Conservation (phyloP, 2,329 filamentous ascomycete genomes). For the Arthrobotrys entomopaga region DNA sequence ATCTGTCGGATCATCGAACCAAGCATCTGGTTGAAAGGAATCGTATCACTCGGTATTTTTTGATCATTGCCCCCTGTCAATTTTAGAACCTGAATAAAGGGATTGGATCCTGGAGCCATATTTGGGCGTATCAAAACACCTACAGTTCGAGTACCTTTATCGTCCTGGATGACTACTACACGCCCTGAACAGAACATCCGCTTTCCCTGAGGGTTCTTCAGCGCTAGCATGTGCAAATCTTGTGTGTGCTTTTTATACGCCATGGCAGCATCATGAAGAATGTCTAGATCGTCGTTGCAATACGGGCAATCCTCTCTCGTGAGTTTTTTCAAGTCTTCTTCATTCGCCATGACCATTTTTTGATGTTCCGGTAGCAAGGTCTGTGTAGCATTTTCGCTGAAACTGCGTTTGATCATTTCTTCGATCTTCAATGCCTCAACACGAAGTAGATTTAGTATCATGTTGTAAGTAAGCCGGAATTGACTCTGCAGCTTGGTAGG, state of each 20-base stretch:
- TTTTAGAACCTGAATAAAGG: slow-evolving; percentile 56
- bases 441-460: slow-evolving; percentile 94
- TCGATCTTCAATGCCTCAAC: slow-evolving; percentile 98
- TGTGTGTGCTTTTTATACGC: slow-evolving; percentile 81
- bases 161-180: slow-evolving; percentile 78
- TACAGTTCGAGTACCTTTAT: slow-evolving; percentile 56
- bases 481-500: slow-evolving; percentile 95
- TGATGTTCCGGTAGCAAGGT: slow-evolving; percentile 93
- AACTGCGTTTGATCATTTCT: slow-evolving; percentile 99
- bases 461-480: slow-evolving; percentile 97
- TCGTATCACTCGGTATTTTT: slow-evolving; percentile 57
- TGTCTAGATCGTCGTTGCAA: slow-evolving; percentile 82
- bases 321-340: slow-evolving; percentile 89
- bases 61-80: slow-evolving; percentile 55
- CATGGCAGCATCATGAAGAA: slow-evolving; percentile 83
- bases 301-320: slow-evolving; percentile 83
- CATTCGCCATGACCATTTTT: slow-evolving; percentile 89
- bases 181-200: slow-evolving; percentile 80
- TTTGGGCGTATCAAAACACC: slow-evolving; percentile 61
- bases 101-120: slow-evolving; percentile 72
- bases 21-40: slow-evolving; percentile 82
- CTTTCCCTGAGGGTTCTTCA: slow-evolving; percentile 83
- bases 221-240: slow-evolving; percentile 79
- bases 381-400: slow-evolving; percentile 97
- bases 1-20: slow-evolving; percentile 74